Base-by-base conservation (phyloP, 1,139 yeast genomes). In the Suhomyces taliae region DNA sequence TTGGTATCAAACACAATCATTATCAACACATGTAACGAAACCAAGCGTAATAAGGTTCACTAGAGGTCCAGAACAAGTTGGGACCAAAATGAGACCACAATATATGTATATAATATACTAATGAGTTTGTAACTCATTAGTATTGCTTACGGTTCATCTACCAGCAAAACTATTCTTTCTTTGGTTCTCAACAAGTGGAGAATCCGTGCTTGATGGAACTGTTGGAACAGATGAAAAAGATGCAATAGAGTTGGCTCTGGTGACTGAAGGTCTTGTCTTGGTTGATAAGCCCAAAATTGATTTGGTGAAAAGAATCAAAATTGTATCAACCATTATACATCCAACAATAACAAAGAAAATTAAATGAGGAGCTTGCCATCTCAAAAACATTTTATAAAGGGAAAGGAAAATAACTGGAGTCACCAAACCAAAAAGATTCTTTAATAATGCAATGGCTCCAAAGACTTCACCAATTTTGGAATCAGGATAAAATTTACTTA, bases 391-490 rank as follows among this genome's bases (percentile, higher is more conserved):
- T 48, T 54, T 72, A 59, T 79, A 80, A 24, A 78, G 41, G 10
- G 65, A 62, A 36, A 79, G 59, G 41, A 76, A 55, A 0, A 67
- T 31, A 9, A 74, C 61, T 0, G 84, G 83, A 1, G 67, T 54
- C 2, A 72, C 48, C 19, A 78, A 54, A 58, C 64, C 61, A 3
- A 72, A 61, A 1, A 69, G 42, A 47, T 77, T 77, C 55, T 76
- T 68, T 26, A 77, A 55, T 36, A 79, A 56, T 0, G 83, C 78
- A 48, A 79, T 61, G 2, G 78, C 81, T 2, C 83, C 84, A 59
- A 79, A 79, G 45, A 78, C 69, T 55, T 79, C 82, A 10, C 85
- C 85, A 4, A 76, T 69, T 51, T 68, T 70, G 19, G 71, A 69
- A 29, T 71, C 70, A 2, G 73, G 70, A 43, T 73, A 74, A 55